Conservation (phyloP, 345 rosid genomes). For the Lumnitzera racemosa region DNA sequence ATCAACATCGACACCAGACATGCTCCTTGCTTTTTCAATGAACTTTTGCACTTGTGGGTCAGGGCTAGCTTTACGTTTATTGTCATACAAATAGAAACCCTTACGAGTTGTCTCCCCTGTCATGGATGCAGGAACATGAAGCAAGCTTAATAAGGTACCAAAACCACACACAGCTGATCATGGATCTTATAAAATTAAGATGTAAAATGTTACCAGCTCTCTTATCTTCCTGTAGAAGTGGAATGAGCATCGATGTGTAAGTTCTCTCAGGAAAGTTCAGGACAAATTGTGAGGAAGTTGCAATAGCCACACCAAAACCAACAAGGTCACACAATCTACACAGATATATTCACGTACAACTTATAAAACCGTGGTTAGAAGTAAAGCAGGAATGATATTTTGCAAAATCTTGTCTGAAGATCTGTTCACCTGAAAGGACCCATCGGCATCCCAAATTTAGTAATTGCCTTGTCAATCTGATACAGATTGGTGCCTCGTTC, state of each 20-base stretch:
- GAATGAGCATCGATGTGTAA: conserved; percentile 78
- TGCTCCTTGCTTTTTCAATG: conserved; percentile 73
- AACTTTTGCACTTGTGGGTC: conserved; percentile 73
- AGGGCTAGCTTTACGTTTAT: conserved; percentile 77
- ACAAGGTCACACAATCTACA: conserved; percentile 83
- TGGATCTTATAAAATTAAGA: no score
- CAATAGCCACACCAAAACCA: conserved; percentile 89
- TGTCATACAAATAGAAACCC: conserved; percentile 84
- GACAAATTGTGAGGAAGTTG: conserved; percentile 68
- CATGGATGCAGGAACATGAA: conserved; percentile 8
- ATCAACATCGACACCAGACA: conserved; percentile 61
- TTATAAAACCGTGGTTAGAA: not conserved
- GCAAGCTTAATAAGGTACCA: no score
- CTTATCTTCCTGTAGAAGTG: conserved; percentile 87
- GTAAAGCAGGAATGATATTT: not conserved
- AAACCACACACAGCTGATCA: no score
- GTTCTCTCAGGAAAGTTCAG: conserved; percentile 79
- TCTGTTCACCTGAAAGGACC: conserved; percentile 72
- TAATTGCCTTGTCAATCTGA: conserved; percentile 62
- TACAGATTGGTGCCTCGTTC: conserved; percentile 80
- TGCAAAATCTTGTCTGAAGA: not conserved
- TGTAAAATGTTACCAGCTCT: conserved; percentile 41
- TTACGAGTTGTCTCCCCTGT: conserved; percentile 75
- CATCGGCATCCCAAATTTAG: conserved; percentile 99
- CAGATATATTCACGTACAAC: conserved; percentile 1